Base-by-base conservation (phyloP, 192 early-diverging fungal genomes). In the Globomyces pollinis-pini region DNA sequence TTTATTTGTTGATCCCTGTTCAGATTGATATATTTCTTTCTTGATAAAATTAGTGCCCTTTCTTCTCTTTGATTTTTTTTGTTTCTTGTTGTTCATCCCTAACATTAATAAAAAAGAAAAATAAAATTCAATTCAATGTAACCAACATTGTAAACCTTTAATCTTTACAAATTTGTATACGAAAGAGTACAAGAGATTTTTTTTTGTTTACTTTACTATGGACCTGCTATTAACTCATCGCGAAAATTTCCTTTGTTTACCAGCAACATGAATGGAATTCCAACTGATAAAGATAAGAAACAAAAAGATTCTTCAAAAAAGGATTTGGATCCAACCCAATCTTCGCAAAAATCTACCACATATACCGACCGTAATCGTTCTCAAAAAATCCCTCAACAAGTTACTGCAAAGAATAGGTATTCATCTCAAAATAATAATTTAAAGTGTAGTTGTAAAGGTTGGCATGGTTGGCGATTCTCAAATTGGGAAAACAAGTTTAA, bases 381-480 rank as follows among this genome's bases (percentile, higher is more conserved):
- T 11, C 23, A 20, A 47, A 47, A 47, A 26, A 47, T 47, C 21
- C 44, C 44, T 47, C 44, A 18, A 47, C 44, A 47, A 47, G 28
- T 47, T 47, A n/a, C 12, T 34, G 33, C 30, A 33, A 51, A 51
- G 32, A 26, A 51, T 26, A 4, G 45, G 28, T 51, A 24, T 34
- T 33, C 3, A 16, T 51, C 16, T 16, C 41, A 57, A 45, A 15
- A 16, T n/a, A n/a, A n/a, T n/a, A n/a, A n/a, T n/a, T n/a, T n/a
- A 18, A 57, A 88, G 83, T 64, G 88, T 94, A 36, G 83, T 94
- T 16, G 69, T 97, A 32, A 97, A 97, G 67, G 88, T 94, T 38
- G 92, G 92, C 12, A 93, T 97, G 85, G 88, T 97, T 23, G 94
- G 94, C 21, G 94, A 97, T 59, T 84, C 85, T 21, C 92, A 97